phyloP scores from a whole-genome alignment of 2,329 filamentous ascomycete genomes.

The Beauveria scarabaeidicola region DNA sequence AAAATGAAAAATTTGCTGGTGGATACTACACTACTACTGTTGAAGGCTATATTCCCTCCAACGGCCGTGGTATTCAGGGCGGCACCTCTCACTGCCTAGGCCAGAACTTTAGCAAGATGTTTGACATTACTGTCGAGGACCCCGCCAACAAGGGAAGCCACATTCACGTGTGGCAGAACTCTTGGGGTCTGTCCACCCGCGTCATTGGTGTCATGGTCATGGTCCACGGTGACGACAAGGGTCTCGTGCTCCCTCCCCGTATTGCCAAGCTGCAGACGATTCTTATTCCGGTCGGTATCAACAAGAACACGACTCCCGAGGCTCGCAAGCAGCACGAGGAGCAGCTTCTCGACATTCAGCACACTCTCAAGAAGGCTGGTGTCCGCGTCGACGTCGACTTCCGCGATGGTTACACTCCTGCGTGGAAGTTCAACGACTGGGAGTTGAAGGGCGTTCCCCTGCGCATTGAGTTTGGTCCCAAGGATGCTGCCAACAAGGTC shows the following conservation, averaged over 20 bases:
- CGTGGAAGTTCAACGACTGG: constrained; percentile 99
- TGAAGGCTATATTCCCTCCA: constrained; percentile 93
- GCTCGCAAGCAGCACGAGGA: constrained; percentile 68
- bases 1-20: constrained; percentile 96
- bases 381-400: constrained; percentile 75
- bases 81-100: constrained; percentile 90
- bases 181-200: constrained; percentile 94
- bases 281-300: constrained; percentile 88
- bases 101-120: constrained; percentile 99
- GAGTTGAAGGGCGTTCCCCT: constrained; percentile 93
- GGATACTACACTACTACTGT: constrained; percentile 95
- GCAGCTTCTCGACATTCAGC: constrained; percentile 63
- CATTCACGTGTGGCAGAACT: constrained; percentile 95
- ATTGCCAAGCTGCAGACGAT: constrained; percentile 81
- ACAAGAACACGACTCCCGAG: constrained; percentile 74
- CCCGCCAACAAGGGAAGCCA: constrained; percentile 72
- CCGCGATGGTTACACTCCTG: constrained; percentile 86
- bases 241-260: constrained; percentile 83
- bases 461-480: constrained; percentile 90
- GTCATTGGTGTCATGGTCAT: constrained; percentile 99
- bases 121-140: constrained; percentile 94
- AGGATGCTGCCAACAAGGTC: constrained; percentile 78
- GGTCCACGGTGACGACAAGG: constrained; percentile 94
- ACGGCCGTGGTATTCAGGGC: constrained; percentile 92
- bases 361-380: constrained; percentile 60